Evolutionary conservation across 176 grass and related monocot species (phyloP), one percentile per base, ranked within the genome.

Genomic region (Aegilops sharonensis): DNA sequence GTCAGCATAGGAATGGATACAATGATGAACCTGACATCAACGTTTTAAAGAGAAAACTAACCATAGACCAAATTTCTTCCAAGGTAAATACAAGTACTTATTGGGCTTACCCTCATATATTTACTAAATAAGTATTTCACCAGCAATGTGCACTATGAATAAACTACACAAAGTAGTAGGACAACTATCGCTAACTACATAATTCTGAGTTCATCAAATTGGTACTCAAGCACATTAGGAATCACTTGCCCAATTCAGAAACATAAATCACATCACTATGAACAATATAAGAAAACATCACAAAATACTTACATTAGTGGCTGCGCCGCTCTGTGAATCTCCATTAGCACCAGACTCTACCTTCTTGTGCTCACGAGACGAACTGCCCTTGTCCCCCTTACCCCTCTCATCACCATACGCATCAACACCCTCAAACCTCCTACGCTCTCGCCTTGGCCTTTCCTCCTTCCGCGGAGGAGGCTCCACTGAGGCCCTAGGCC

Each of bases 401-500:
- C 50, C 50, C 50, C 15, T 54, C 88, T 77, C 87, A 81, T 91
- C 89, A 45, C 84, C 84, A 74, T 75, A 78, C 6, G 36, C 79
- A 14, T 85, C 77, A 2, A 71, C 52, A 14, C 92, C 89, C 85
- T 94, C 89, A 78, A 86, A 86, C 76, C 35, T 83, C 80, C 85
- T 63, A 11, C 81, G 85, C 76, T 87, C 85, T 7, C 84, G 30
- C 84, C 81, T 84, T 7, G 70, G 87, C 75, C 54, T 80, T 32
- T 89, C 87, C 61, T 87, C 84, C 68, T 83, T 87, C 14, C 75
- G 66, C 5, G 59, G 81, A 13, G 87, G 81, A 62, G 72, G 84
- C 17, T 98, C 97, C 9, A 77, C 88, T 1, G 92, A 94, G 77
- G 91, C 78, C 91, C 77, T 93, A 1, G 81, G 20, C 78, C 91